A percentile compares a stretch with the other conserved stretches of the same genome.
These are phyloP conservation scores for Rhizopogon roseolus DNA, from an alignment of 768 basidiomycete species.

Conservation along the genomic window DNA sequence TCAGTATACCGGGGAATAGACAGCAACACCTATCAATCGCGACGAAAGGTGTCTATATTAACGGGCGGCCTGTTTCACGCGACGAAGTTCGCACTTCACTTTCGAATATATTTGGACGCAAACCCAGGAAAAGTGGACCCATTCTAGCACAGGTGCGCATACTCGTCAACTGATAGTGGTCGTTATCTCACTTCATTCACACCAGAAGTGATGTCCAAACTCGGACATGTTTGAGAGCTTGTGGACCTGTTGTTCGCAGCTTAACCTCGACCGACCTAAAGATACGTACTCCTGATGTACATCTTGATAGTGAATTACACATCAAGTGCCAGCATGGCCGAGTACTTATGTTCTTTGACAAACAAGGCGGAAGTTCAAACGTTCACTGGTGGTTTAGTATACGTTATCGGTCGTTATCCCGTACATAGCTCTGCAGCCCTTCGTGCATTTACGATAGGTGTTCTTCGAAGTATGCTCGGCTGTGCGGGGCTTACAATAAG, in stretches of 20 bases:
- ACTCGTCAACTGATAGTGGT: neutral
- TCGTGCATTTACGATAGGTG: too few relatives aligned
- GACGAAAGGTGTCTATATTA: constrained; percentile 19
- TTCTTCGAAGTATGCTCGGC: too few relatives aligned
- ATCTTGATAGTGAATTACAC: neutral
- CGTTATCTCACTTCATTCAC: neutral
- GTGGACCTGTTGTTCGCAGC: too few relatives aligned
- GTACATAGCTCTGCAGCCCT: too few relatives aligned
- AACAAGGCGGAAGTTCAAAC: too few relatives aligned
- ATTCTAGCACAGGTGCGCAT: neutral
- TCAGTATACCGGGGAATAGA: neutral
- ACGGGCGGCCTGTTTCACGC: constrained; percentile 18
- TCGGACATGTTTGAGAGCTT: neutral
- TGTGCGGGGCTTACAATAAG: too few relatives aligned
- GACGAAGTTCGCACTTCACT: constrained; percentile 12
- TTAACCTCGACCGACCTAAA: neutral
- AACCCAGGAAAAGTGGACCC: neutral
- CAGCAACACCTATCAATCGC: neutral
- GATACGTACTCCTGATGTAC: neutral
- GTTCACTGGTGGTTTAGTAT: too few relatives aligned
- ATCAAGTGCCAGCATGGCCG: too few relatives aligned
- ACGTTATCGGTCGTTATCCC: too few relatives aligned
- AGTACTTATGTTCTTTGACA: too few relatives aligned
- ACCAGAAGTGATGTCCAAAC: neutral
- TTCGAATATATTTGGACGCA: constrained; percentile 7